Percentiles rank a stretch among this genome's conserved stretches.
Conservation (phyloP, 2,329 filamentous ascomycete genomes). For the Zymoseptoria ardabiliae region DNA sequence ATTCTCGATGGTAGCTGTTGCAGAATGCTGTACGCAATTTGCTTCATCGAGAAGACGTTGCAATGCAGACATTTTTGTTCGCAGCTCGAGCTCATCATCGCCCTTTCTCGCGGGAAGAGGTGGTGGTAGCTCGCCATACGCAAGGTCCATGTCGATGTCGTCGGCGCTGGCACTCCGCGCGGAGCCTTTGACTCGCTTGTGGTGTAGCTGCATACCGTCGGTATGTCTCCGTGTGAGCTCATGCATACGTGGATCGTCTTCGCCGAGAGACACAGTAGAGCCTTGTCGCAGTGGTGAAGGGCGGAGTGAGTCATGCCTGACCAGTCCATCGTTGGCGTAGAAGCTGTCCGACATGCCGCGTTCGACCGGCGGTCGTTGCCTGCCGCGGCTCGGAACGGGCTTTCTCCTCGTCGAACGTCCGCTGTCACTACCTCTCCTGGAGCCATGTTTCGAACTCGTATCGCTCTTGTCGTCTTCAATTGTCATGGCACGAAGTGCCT, state of each 20-base stretch:
- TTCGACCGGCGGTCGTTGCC: conserved; percentile 32
- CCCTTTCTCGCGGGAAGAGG: conserved; percentile 48
- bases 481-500: conserved; percentile 45
- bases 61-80: conserved; percentile 64
- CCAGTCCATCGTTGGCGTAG: conserved; percentile 34
- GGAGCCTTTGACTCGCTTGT: conserved; percentile 6
- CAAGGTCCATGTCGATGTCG: conserved; percentile 80
- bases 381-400: conserved; percentile 15
- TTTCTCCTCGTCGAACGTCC: conserved; percentile 18
- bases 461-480: conserved; percentile 39
- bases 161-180: conserved; percentile 33
- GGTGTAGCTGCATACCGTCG: conserved; percentile 25
- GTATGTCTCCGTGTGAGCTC: conserved; percentile 40
- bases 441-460: conserved; percentile 18
- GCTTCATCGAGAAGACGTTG: conserved; percentile 77
- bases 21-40: conserved; percentile 80
- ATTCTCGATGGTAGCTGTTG: conserved; percentile 71
- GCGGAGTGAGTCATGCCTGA: conserved; percentile 9
- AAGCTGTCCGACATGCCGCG: conserved; percentile 41
- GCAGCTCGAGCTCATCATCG: conserved; percentile 51
- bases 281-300: conserved; percentile 28
- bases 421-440: conserved; percentile 22
- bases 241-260: conserved; percentile 26
- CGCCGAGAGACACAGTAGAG: conserved; percentile 8
- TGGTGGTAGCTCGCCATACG: conserved; percentile 70